phyloP scores from a whole-genome alignment of 495 filamentous ascomycete species.

The Cenococcum geophilum region DNA sequence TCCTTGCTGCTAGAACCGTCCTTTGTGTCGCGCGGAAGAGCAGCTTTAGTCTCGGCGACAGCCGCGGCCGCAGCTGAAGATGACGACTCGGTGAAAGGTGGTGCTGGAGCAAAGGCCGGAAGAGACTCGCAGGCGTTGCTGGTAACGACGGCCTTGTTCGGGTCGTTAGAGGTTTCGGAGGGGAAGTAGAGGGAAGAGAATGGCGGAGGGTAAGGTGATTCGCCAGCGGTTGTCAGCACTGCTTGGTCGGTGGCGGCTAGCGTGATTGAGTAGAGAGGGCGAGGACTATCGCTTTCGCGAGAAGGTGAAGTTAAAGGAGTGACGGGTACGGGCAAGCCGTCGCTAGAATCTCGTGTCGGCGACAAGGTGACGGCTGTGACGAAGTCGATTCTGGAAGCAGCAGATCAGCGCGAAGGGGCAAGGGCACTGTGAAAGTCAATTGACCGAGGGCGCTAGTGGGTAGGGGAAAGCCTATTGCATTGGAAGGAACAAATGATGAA shows the following conservation, averaged over 20 bases:
- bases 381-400: constrained; percentile 17
- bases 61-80: constrained; percentile 42
- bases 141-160: constrained; percentile 49
- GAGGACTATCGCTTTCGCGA: constrained; percentile 39
- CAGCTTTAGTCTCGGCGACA: constrained; percentile 77
- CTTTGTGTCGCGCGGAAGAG: constrained; percentile 72
- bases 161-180: constrained; percentile 40
- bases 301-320: constrained; percentile 32
- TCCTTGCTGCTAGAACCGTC: constrained; percentile 60
- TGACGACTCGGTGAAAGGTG: constrained; percentile 35
- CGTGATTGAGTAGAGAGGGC: constrained; percentile 52
- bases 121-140: constrained; percentile 39
- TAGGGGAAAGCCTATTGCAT: constrained; percentile 5
- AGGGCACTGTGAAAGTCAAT: constrained; percentile 25
- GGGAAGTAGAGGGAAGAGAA: constrained; percentile 60
- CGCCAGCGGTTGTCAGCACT: constrained; percentile 45
- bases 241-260: constrained; percentile 9
- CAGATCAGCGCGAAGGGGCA: constrained; percentile 25
- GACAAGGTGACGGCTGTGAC: constrained; percentile 58
- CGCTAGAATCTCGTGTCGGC: constrained; percentile 53
- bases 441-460: constrained; percentile 4
- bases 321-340: constrained; percentile 64
- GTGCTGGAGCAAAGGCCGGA: constrained; percentile 51
- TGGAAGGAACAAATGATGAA: background rate
- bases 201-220: constrained; percentile 53